These are phyloP conservation scores for Alternaria ventricosa DNA, from an alignment of 2,329 filamentous ascomycete genomes.

Conservation along the genomic window DNA sequence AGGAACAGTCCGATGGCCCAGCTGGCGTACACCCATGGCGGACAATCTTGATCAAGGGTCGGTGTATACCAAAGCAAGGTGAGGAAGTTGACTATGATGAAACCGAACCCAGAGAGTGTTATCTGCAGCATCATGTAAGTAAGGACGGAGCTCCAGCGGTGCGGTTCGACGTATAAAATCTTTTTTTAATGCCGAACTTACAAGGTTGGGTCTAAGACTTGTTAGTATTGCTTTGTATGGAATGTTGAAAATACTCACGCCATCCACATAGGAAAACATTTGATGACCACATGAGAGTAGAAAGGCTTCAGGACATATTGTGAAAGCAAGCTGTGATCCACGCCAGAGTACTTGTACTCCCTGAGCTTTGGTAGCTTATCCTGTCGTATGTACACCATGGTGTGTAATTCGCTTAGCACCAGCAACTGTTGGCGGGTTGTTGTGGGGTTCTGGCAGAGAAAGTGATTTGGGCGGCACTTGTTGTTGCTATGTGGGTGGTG, in stretches of 20 bases:
- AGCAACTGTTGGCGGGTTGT: constrained; percentile 7
- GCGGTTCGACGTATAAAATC: neutral
- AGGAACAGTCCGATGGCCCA: constrained; percentile 91
- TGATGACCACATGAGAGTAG: constrained; percentile 93
- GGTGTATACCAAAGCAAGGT: constrained; percentile 96
- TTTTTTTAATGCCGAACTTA: constrained; percentile 26
- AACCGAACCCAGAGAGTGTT: constrained; percentile 87
- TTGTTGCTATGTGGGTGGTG: constrained; percentile 16
- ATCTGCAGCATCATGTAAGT: constrained; percentile 59
- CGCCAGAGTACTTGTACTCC: constrained; percentile 92
- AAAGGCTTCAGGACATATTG: constrained; percentile 97
- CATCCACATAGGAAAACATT: constrained; percentile 95
- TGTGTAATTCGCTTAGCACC: constrained; percentile 11
- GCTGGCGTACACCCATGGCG: constrained; percentile 90
- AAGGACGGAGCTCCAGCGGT: constrained; percentile 2
- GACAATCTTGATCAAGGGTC: constrained; percentile 91
- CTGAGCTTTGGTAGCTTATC: constrained; percentile 86
- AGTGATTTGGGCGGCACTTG: neutral
- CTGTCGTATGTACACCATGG: constrained; percentile 95
- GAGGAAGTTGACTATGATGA: constrained; percentile 86
- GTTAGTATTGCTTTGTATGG: constrained; percentile 25
- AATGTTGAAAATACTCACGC: constrained; percentile 63
- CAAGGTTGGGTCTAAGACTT: constrained; percentile 46
- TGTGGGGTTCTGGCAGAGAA: constrained; percentile 19
- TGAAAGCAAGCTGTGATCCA: constrained; percentile 89